Base-by-base conservation (phyloP, 176 grass and related monocot species). In the Carex kokanica region DNA sequence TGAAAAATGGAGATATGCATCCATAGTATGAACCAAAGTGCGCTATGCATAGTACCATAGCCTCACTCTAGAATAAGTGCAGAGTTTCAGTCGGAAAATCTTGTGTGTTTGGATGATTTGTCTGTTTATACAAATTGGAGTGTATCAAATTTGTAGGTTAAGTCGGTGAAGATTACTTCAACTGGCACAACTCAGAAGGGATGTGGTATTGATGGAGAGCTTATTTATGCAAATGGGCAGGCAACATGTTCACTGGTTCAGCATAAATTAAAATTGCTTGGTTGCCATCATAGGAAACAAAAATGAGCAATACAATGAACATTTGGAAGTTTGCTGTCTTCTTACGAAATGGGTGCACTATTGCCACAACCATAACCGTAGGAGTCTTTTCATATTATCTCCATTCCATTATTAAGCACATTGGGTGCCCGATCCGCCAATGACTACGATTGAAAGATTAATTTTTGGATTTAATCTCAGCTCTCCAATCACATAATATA, bases 191-290 rank as follows among this genome's bases (percentile, higher is more conserved):
- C 95, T 60, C 92, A 91, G 27, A 91, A 84, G 49, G 88, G 89
- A 6, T 93, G 89, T 54, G 96, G 96, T 36, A 87, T 98, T 9
- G 93, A 98, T 4, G 92, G 91, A 6, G 96, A 98, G 88, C 90
- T 98, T 82, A 86, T 93, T 87, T 61, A 32, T 55, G 84, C 45
- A 21, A 87, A 89, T 47, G 88, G 84, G 13, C 70, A 90, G 82
- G 29, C 81, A 49, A 88, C 86, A 68, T 91, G 92, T 87, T 93
- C 90, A 23, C 64, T 98, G 59, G 87, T 95, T 88, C 89, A 91
- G 62, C 59, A 84, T 40, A 86, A 90, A 93, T 89, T 85, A 13
- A 60, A 74, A 68, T 91, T 98, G 67, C 91, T 98, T 64, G 95
- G 92, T 6, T 71, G 3, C 69, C 81, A 89, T 84, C 34, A 55